phyloP scores from a whole-genome alignment of 1,284 basidiomycete species.

The Xerocomus nothofagi region DNA sequence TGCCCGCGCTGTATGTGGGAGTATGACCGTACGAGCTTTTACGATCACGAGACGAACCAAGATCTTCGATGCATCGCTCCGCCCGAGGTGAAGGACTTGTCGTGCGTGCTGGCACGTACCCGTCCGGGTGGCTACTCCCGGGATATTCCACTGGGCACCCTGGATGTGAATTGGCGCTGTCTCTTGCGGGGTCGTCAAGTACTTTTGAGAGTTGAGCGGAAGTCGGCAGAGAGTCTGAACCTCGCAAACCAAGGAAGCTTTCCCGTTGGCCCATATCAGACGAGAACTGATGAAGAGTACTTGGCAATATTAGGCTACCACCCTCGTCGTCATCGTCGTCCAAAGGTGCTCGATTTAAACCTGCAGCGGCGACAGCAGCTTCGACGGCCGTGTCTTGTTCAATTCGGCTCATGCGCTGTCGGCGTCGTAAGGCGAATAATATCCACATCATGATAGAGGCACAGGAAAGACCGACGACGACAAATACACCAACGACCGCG shows the following conservation, averaged over 20 bases:
- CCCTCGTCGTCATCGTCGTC: slow-evolving; percentile 61
- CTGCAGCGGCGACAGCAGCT: slow-evolving; percentile 67
- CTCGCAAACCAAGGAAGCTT: slow-evolving; percentile 35
- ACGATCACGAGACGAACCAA: slow-evolving; percentile 39
- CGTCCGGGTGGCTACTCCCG: slow-evolving; percentile 20
- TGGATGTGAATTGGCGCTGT: slow-evolving; percentile 55
- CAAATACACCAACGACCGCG: slow-evolving; percentile 75
- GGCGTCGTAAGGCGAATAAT: slow-evolving; percentile 66
- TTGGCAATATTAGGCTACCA: slow-evolving; percentile 28
- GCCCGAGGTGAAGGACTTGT: slow-evolving; percentile 45
- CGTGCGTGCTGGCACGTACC: slow-evolving; percentile 47
- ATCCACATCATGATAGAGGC: slow-evolving; percentile 70
- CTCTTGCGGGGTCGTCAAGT: slow-evolving; percentile 22
- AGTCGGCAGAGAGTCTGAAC: slow-evolving; percentile 33
- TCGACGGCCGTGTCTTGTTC: slow-evolving; percentile 68
- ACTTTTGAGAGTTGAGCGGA: slow-evolving; percentile 21
- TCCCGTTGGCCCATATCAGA: slow-evolving; percentile 35
- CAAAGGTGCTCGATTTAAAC: slow-evolving; percentile 60
- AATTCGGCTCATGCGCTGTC: slow-evolving; percentile 54
- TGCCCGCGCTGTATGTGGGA: slow-evolving; percentile 55
- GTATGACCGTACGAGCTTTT: slow-evolving; percentile 44
- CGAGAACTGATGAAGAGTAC: slow-evolving; percentile 30
- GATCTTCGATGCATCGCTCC: slow-evolving; percentile 33
- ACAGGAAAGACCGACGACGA: slow-evolving; percentile 70
- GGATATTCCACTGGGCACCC: slow-evolving; percentile 41